A percentile compares a stretch with the other conserved stretches of the same genome.
Evolutionary conservation across 148 eudicot species (phyloP).

Genomic region (Chenopodium formosanum): DNA sequence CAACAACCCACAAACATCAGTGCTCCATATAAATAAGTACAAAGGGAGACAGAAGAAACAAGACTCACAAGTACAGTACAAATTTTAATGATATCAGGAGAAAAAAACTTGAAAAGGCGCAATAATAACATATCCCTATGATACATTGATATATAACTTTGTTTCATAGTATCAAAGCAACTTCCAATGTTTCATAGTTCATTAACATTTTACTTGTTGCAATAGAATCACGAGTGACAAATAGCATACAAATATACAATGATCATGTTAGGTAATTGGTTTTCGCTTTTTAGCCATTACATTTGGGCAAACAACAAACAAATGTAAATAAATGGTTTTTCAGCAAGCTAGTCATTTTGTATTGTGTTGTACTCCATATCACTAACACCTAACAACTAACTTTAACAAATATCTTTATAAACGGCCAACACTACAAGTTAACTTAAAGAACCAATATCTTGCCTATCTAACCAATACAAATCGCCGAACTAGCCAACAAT

Average conservation of each 20-base stretch:
- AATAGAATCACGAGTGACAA: not conserved
- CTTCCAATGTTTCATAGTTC: not conserved
- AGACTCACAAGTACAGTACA: no score
- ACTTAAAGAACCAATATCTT: not conserved
- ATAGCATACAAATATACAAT: not conserved
- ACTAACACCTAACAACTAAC: not conserved
- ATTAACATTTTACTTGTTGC: not conserved
- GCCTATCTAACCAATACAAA: not conserved
- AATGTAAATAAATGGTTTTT: not conserved
- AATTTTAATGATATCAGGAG: not conserved
- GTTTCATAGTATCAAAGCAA: not conserved
- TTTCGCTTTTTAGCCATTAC: no score
- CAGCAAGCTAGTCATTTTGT: not conserved
- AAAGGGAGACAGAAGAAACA: not conserved
- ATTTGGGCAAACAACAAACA: no score
- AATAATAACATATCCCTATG: slow-evolving; percentile 6
- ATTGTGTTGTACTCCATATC: not conserved
- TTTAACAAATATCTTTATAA: no score
- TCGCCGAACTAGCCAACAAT: not conserved
- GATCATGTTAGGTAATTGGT: not conserved
- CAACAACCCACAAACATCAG: not conserved
- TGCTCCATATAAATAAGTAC: not conserved
- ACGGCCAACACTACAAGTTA: not conserved
- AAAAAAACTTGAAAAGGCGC: not conserved
- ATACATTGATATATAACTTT: not conserved